phyloP scores from a whole-genome alignment of 1,284 basidiomycete genomes.

The Thelephora terrestris region DNA sequence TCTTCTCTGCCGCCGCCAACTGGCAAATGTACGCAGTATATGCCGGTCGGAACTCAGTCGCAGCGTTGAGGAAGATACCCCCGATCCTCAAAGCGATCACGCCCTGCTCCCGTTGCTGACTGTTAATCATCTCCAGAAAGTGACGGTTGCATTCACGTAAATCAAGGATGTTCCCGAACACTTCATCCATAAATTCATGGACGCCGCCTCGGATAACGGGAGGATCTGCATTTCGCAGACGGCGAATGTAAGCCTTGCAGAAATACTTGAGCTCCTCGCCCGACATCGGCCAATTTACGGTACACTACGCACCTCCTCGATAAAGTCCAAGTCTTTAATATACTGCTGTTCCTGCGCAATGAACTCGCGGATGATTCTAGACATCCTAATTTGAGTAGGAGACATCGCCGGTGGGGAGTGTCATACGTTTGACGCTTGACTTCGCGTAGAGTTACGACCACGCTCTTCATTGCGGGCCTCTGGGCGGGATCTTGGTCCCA shows the following conservation, averaged over 20 bases:
- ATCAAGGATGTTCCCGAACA: slow-evolving; percentile 84
- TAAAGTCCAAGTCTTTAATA: slow-evolving; percentile 76
- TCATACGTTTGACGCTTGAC: slow-evolving; percentile 74
- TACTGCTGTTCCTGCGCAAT: slow-evolving; percentile 90
- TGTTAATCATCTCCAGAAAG: slow-evolving; percentile 77
- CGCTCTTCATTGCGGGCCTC: no score
- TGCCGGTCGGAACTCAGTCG: slow-evolving; percentile 77
- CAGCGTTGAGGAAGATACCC: slow-evolving; percentile 83
- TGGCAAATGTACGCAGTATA: slow-evolving; percentile 86
- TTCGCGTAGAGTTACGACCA: no score
- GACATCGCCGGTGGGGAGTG: neutral
- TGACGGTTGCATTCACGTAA: slow-evolving; percentile 74
- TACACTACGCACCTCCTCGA: slow-evolving; percentile 52
- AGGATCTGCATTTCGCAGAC: slow-evolving; percentile 60
- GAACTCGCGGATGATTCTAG: slow-evolving; percentile 84
- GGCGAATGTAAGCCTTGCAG: slow-evolving; percentile 64
- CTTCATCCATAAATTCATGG: slow-evolving; percentile 75
- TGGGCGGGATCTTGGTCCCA: no score
- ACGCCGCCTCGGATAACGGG: slow-evolving; percentile 64
- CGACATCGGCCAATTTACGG: neutral
- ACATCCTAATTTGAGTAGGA: neutral
- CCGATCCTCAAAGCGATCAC: slow-evolving; percentile 82
- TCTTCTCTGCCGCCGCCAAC: slow-evolving; percentile 78
- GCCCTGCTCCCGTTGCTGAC: slow-evolving; percentile 81
- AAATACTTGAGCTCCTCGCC: neutral